phyloP scores from a whole-genome alignment of 1,284 basidiomycete genomes.

The Apiotrichum mycotoxinovorans region DNA sequence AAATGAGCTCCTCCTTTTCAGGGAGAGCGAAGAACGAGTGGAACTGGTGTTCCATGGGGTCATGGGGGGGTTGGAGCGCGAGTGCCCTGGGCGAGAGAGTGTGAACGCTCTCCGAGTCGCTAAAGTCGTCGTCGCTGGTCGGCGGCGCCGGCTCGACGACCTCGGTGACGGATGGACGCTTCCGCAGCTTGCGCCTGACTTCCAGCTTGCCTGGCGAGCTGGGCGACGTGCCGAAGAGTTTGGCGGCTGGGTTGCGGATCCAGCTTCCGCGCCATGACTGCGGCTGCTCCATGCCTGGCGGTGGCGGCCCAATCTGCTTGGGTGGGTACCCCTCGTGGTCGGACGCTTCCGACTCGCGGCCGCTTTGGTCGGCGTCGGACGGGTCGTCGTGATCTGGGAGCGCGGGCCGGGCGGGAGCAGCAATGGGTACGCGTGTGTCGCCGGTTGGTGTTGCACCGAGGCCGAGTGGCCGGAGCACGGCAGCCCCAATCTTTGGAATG shows the following conservation, averaged over 20 bases:
- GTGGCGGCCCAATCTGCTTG: slow-evolving; percentile 31
- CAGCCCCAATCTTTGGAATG: slow-evolving; percentile 24
- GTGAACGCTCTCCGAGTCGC: background rate
- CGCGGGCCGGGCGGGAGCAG: slow-evolving; percentile 14
- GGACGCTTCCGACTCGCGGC: slow-evolving; percentile 2
- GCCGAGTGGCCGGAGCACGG: slow-evolving; percentile 31
- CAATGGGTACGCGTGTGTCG: slow-evolving; percentile 16
- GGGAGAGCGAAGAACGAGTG: slow-evolving; percentile 73
- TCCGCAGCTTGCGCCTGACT: slow-evolving; percentile 4
- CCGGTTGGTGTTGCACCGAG: slow-evolving; percentile 6
- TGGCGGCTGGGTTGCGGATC: slow-evolving; percentile 42
- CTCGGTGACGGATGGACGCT: slow-evolving; percentile 23
- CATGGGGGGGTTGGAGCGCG: slow-evolving; percentile 18
- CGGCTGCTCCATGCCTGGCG: slow-evolving; percentile 27
- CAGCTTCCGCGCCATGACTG: slow-evolving; percentile 28
- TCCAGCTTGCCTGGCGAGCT: background rate
- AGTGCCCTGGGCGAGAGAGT: background rate
- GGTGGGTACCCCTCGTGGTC: slow-evolving; percentile 40
- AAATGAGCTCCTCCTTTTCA: slow-evolving; percentile 77
- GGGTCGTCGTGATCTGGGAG: slow-evolving; percentile 12
- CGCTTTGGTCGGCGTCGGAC: slow-evolving; percentile 11
- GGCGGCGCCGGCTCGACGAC: slow-evolving; percentile 18
- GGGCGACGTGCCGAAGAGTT: slow-evolving; percentile 35
- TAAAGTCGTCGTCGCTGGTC: slow-evolving; percentile 16
- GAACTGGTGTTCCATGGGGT: slow-evolving; percentile 56